Evolutionary conservation across 805 yeast species (phyloP).

Genomic region (Barnettozyma siamensis): DNA sequence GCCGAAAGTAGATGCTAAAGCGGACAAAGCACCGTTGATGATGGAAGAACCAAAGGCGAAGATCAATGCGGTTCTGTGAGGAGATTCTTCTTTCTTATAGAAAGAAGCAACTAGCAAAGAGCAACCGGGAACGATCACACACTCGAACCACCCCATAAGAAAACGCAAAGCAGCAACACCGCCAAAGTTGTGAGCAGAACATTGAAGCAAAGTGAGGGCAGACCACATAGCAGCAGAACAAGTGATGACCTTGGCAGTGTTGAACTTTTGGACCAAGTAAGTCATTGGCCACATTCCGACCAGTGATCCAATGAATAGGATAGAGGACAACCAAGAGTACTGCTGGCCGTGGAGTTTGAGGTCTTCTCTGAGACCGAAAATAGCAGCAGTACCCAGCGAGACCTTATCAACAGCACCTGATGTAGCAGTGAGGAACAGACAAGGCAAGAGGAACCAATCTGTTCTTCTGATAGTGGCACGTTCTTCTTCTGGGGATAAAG

Average conservation of each 20-base stretch:
- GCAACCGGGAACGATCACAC: conserved; percentile 35
- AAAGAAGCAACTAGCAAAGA: conserved; percentile 36
- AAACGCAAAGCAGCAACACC: conserved; percentile 38
- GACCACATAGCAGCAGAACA: conserved; percentile 21
- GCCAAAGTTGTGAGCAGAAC: conserved; percentile 34
- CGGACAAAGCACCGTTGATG: conserved; percentile 33
- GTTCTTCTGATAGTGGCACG: conserved; percentile 31
- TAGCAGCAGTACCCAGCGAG: conserved; percentile 39
- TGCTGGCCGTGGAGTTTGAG: conserved; percentile 34
- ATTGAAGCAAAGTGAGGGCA: conserved; percentile 17
- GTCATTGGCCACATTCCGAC: conserved; percentile 35
- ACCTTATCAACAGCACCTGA: conserved; percentile 40
- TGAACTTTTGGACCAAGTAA: conserved; percentile 22
- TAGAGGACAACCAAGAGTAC: conserved; percentile 36
- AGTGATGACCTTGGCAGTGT: conserved; percentile 21
- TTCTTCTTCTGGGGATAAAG: conserved; percentile 27
- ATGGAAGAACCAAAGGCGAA: conserved; percentile 34
- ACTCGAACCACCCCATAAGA: conserved; percentile 40
- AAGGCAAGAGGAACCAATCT: conserved; percentile 33
- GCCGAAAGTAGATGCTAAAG: conserved; percentile 36
- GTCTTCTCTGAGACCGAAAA: conserved; percentile 39
- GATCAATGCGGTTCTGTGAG: conserved; percentile 38
- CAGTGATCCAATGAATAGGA: conserved; percentile 38
- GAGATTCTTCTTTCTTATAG: conserved; percentile 34
- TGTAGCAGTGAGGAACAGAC: conserved; percentile 30